These are phyloP conservation scores for Phoma sp. DNA, from an alignment of 2,329 filamentous ascomycete species.

Conservation along the genomic window DNA sequence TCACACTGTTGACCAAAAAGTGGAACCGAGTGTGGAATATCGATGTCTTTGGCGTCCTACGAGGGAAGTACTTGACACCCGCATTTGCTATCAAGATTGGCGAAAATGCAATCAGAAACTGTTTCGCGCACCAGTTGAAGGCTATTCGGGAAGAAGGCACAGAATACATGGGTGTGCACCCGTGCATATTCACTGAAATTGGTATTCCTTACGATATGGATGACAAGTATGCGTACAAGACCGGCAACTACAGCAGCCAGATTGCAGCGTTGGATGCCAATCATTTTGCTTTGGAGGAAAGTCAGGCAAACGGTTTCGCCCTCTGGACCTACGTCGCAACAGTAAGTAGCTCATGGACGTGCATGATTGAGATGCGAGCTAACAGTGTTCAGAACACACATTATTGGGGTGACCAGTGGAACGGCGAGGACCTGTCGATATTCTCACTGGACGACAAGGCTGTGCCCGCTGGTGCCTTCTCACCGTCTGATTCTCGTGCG, in stretches of 20 bases:
- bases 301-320: conserved; percentile 82
- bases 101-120: conserved; percentile 92
- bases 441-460: conserved; percentile 82
- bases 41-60: conserved; percentile 89
- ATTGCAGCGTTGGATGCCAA: conserved; percentile 94
- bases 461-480: conserved; percentile 60
- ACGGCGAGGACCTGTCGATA: conserved; percentile 95
- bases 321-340: conserved; percentile 85
- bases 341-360: conserved; percentile 54
- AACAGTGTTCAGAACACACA: conserved; percentile 74
- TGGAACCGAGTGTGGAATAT: conserved; percentile 99
- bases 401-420: conserved; percentile 91
- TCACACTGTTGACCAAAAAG: conserved; percentile 96
- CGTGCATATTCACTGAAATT: conserved; percentile 91
- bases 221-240: conserved; percentile 92
- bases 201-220: conserved; percentile 99
- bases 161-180: conserved; percentile 88
- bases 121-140: conserved; percentile 84
- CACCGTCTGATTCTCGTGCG: conserved; percentile 58
- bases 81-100: conserved; percentile 93
- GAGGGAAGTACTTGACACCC: conserved; percentile 86
- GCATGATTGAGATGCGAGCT: conserved; percentile 2
- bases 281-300: conserved; percentile 88
- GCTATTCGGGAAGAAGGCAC: conserved; percentile 84
- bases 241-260: conserved; percentile 93